Evolutionary conservation across 202 grass and related monocot genomes (phyloP).

Genomic region (Schoenoplectus tabernaemontani): DNA sequence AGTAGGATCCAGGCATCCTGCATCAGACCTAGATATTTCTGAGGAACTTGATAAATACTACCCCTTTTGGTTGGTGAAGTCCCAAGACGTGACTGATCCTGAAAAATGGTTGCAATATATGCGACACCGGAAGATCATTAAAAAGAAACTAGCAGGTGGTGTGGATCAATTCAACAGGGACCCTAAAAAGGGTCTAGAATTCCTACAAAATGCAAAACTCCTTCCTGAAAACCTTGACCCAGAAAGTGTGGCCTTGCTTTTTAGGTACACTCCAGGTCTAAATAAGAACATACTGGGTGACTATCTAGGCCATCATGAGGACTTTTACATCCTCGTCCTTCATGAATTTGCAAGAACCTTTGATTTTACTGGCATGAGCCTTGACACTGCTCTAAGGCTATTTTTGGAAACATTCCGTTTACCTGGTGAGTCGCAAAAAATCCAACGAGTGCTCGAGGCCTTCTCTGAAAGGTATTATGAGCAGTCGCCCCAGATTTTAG

Average conservation of each 20-base stretch:
- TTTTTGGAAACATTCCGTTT: conserved; percentile 96
- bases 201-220: conserved; percentile 78
- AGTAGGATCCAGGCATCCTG: conserved; percentile 42
- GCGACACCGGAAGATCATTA: conserved; percentile 66
- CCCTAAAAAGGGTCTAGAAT: conserved; percentile 95
- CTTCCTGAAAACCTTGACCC: conserved; percentile 93
- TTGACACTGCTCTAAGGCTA: conserved; percentile 85
- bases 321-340: conserved; percentile 78
- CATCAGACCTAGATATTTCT: conserved; percentile 30
- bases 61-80: conserved; percentile 90
- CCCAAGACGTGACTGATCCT: conserved; percentile 48
- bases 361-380: conserved; percentile 94
- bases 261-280: conserved; percentile 79
- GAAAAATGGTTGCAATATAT: conserved; percentile 86
- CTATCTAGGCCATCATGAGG: conserved; percentile 90
- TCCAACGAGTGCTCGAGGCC: conserved; percentile 94
- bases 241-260: conserved; percentile 75
- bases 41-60: conserved; percentile 80
- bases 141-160: conserved; percentile 77
- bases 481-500: conserved; percentile 83
- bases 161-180: conserved; percentile 93
- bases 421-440: conserved; percentile 97
- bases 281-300: conserved; percentile 95
- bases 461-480: conserved; percentile 97
- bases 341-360: conserved; percentile 95